A percentile compares a stretch with the other conserved stretches of the same genome.
Conservation (phyloP, 768 basidiomycete species). For the Russula griseocarnosa region DNA sequence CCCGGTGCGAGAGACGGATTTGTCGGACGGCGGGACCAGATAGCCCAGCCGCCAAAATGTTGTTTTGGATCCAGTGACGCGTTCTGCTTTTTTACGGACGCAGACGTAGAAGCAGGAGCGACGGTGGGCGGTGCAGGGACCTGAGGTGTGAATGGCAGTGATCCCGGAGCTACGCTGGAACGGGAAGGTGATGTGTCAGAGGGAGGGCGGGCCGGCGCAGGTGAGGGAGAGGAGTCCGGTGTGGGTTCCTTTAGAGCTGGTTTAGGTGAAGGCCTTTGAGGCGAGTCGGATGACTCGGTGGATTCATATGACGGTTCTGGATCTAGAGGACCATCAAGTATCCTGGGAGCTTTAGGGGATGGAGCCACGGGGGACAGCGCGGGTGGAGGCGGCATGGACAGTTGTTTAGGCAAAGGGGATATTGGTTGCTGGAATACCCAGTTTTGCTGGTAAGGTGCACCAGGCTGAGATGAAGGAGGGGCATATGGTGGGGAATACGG, state of each 20-base stretch:
- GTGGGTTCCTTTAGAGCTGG: neutral
- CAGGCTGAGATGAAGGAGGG: constrained; percentile 28
- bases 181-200: constrained; percentile 1
- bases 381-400: constrained; percentile 45
- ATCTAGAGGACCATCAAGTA: constrained; percentile 23
- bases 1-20: constrained; percentile 62
- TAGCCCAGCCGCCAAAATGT: constrained; percentile 44
- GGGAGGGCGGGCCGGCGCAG: neutral
- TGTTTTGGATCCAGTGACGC: constrained; percentile 3
- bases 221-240: neutral
- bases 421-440: constrained; percentile 48
- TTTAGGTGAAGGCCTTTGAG: constrained; percentile 2
- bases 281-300: neutral
- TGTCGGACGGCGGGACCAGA: constrained; percentile 70
- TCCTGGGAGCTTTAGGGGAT: constrained; percentile 21
- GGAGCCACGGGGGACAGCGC: constrained; percentile 25
- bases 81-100: constrained; percentile 1
- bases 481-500: constrained; percentile 34
- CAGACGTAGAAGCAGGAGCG: neutral
- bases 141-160: constrained; percentile 11
- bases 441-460: constrained; percentile 38
- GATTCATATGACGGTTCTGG: constrained; percentile 14
- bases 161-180: constrained; percentile 13
- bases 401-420: constrained; percentile 62
- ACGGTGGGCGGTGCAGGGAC: neutral